Percentiles rank a stretch among this genome's conserved stretches.
These are phyloP conservation scores for Cytospora chrysosperma DNA, from an alignment of 2,329 filamentous ascomycete species.

Conservation along the genomic window DNA sequence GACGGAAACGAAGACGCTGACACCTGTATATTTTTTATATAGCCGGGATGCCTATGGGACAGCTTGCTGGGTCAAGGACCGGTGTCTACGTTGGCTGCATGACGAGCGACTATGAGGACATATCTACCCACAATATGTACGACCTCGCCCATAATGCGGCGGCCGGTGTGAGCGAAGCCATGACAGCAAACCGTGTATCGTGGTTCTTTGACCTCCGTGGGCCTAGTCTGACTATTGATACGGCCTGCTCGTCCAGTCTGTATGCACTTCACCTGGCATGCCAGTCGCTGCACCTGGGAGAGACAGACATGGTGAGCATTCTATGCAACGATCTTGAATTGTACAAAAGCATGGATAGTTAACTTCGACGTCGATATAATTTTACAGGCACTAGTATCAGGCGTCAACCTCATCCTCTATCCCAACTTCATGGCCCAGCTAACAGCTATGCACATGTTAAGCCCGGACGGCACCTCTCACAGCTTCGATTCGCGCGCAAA, in stretches of 20 bases:
- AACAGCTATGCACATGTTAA: constrained; percentile 38
- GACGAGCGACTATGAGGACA: constrained; percentile 27
- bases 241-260: constrained; percentile 36
- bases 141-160: constrained; percentile 29
- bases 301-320: constrained; percentile 26
- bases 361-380: not conserved
- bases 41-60: constrained; percentile 2
- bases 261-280: constrained; percentile 16
- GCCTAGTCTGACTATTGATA: constrained; percentile 39
- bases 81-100: constrained; percentile 31
- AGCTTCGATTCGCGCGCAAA: constrained; percentile 45
- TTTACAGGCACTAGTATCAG: constrained; percentile 34
- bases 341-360: no score
- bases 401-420: constrained; percentile 36
- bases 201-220: constrained; percentile 42
- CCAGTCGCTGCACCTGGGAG: constrained; percentile 4
- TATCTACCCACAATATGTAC: constrained; percentile 10
- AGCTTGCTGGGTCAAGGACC: constrained; percentile 2
- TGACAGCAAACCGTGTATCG: constrained; percentile 38
- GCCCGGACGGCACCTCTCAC: constrained; percentile 34
- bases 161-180: constrained; percentile 31
- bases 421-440: constrained; percentile 35
- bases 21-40: no score
- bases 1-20: no score
- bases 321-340: no score